Conservation (phyloP, 768 basidiomycete genomes). For the Lactifluus echinatus region DNA sequence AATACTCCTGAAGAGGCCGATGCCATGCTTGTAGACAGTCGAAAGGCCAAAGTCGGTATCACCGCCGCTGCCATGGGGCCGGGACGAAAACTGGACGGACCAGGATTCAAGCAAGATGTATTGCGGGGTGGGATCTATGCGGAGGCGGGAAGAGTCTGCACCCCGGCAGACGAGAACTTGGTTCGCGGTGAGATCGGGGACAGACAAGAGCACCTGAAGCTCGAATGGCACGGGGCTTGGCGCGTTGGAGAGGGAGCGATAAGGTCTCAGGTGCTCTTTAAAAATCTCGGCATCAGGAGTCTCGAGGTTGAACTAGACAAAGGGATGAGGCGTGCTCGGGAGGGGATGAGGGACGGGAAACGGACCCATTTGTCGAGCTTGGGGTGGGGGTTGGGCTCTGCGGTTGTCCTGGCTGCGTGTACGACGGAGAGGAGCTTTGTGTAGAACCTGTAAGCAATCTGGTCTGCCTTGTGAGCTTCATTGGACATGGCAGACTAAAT, state of each 20-base stretch:
- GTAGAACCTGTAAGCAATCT: slow-evolving; percentile 79
- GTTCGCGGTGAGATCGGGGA: slow-evolving; percentile 62
- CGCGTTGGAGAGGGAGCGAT: slow-evolving; percentile 45
- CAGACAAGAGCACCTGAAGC: slow-evolving; percentile 58
- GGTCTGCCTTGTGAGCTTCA: slow-evolving; percentile 65
- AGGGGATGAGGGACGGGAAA: slow-evolving; percentile 5
- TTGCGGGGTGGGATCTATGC: slow-evolving; percentile 60
- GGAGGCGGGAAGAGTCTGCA: slow-evolving; percentile 41
- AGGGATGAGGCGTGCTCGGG: background rate
- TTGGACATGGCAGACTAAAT: slow-evolving; percentile 37
- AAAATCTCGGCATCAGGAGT: slow-evolving; percentile 65
- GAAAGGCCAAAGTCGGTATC: slow-evolving; percentile 51
- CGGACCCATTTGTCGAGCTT: slow-evolving; percentile 81
- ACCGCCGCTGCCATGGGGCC: slow-evolving; percentile 11
- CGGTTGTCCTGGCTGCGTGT: slow-evolving; percentile 61
- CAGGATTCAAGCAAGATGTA: slow-evolving; percentile 69
- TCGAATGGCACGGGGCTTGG: slow-evolving; percentile 40
- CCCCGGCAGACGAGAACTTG: slow-evolving; percentile 63
- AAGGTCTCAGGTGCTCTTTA: slow-evolving; percentile 52
- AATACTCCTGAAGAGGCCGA: slow-evolving; percentile 70
- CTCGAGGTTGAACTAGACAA: slow-evolving; percentile 67
- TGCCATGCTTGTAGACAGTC: slow-evolving; percentile 79
- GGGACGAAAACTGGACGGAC: slow-evolving; percentile 40
- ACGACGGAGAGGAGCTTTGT: slow-evolving; percentile 74
- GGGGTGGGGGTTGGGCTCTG: slow-evolving; percentile 33